Evolutionary conservation across 1,284 basidiomycete species (phyloP).

Genomic region (Tremellales sp.): DNA sequence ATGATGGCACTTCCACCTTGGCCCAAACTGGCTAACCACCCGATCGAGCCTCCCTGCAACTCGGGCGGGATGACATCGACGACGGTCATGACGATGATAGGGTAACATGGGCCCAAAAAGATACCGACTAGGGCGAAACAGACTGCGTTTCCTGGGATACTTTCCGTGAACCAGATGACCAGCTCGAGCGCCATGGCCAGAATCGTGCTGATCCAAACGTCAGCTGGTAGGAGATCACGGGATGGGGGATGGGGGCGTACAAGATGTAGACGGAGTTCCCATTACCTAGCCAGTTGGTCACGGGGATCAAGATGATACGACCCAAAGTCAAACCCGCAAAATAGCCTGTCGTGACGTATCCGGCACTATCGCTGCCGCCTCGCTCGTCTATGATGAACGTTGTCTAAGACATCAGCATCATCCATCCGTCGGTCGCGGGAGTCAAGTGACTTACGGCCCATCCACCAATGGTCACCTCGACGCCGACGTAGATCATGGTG

Average conservation of each 20-base stretch:
- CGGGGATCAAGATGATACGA: slow-evolving; percentile 39
- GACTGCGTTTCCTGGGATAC: slow-evolving; percentile 58
- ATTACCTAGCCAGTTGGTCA: slow-evolving; percentile 36
- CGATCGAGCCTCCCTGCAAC: slow-evolving; percentile 62
- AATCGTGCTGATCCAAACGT: slow-evolving; percentile 19
- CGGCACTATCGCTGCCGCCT: slow-evolving; percentile 32
- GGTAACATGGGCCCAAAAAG: slow-evolving; percentile 58
- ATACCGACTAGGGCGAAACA: slow-evolving; percentile 59
- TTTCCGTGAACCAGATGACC: slow-evolving; percentile 61
- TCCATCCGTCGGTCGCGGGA: not conserved
- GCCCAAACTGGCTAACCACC: slow-evolving; percentile 59
- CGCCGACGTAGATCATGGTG: slow-evolving; percentile 40
- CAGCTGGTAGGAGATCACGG: not conserved
- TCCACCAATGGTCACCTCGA: slow-evolving; percentile 41
- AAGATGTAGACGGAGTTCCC: slow-evolving; percentile 37
- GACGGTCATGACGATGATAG: slow-evolving; percentile 53
- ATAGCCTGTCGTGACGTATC: slow-evolving; percentile 43
- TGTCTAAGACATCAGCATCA: slow-evolving; percentile 19
- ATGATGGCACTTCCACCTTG: slow-evolving; percentile 63
- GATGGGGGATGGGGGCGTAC: slow-evolving; percentile 14
- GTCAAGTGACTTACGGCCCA: slow-evolving; percentile 29
- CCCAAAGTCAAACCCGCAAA: slow-evolving; percentile 43
- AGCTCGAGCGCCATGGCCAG: slow-evolving; percentile 53
- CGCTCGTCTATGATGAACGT: slow-evolving; percentile 39
- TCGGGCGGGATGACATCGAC: slow-evolving; percentile 56